Percentiles rank a stretch among this genome's conserved stretches.
These are phyloP conservation scores for Raffaelea arxii DNA, from an alignment of 2,329 filamentous ascomycete genomes.

Conservation along the genomic window DNA sequence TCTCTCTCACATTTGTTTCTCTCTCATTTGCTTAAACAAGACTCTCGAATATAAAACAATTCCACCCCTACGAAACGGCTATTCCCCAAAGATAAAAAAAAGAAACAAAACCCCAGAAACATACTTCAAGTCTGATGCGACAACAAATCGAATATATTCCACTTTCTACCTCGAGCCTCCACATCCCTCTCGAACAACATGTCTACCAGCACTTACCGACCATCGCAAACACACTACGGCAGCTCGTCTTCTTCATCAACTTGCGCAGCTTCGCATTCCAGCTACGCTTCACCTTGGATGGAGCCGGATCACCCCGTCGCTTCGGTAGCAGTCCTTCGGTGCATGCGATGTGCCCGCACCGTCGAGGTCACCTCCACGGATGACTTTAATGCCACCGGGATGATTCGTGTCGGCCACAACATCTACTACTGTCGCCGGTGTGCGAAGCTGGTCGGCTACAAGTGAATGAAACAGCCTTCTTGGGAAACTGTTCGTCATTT, in stretches of 20 bases:
- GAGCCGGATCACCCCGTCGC: slow-evolving; percentile 36
- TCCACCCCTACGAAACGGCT: too few species aligned
- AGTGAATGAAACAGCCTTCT: too few species aligned
- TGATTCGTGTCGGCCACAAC: slow-evolving; percentile 56
- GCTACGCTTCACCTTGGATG: slow-evolving; percentile 31
- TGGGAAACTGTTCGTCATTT: too few species aligned
- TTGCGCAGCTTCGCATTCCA: slow-evolving; percentile 22
- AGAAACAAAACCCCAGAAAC: neutral
- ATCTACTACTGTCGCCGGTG: slow-evolving; percentile 58
- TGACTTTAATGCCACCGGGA: slow-evolving; percentile 46
- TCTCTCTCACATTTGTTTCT: too few species aligned
- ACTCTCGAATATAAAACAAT: too few species aligned
- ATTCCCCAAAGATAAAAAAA: too few species aligned
- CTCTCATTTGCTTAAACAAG: too few species aligned
- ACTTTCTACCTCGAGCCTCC: neutral
- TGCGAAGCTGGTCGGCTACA: slow-evolving; percentile 54
- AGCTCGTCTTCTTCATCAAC: slow-evolving; percentile 31
- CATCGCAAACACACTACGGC: slow-evolving; percentile 25
- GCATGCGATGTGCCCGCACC: slow-evolving; percentile 50
- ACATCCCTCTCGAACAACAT: slow-evolving; percentile 9
- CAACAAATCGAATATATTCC: neutral
- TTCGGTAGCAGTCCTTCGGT: slow-evolving; percentile 51
- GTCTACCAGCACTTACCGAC: slow-evolving; percentile 22
- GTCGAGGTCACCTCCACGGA: slow-evolving; percentile 53
- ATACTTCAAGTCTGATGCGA: neutral